Evolutionary conservation across 2,329 filamentous ascomycete species (phyloP).

Genomic region (Emmonsiellopsis sp.): DNA sequence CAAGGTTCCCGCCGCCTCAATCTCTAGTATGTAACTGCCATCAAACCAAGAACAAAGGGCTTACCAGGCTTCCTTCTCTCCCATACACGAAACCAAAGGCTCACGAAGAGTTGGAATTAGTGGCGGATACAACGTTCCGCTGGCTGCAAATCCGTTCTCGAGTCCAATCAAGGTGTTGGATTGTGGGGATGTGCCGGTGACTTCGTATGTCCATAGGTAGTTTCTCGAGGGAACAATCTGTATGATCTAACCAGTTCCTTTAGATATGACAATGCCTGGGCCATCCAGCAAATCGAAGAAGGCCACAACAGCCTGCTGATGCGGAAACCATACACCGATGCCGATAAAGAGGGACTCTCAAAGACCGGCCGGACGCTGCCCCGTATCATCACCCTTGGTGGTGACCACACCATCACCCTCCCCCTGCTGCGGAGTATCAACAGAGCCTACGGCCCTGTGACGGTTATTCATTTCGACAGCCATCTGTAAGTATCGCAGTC

Average conservation of each 20-base stretch:
- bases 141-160: slow-evolving; percentile 71
- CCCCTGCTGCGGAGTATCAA: slow-evolving; percentile 48
- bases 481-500: slow-evolving; percentile 32
- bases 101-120: slow-evolving; percentile 48
- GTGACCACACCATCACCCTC: slow-evolving; percentile 37
- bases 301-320: slow-evolving; percentile 69
- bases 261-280: slow-evolving; percentile 74
- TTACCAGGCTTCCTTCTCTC: not conserved
- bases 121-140: slow-evolving; percentile 77
- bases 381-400: slow-evolving; percentile 63
- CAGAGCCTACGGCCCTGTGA: slow-evolving; percentile 59
- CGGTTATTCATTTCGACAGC: slow-evolving; percentile 54
- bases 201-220: slow-evolving; percentile 52
- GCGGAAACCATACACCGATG: slow-evolving; percentile 59
- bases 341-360: slow-evolving; percentile 56
- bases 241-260: not conserved
- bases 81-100: slow-evolving; percentile 17
- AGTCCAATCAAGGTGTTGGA: slow-evolving; percentile 72
- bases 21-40: slow-evolving; percentile 58
- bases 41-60: not conserved
- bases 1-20: slow-evolving; percentile 79
- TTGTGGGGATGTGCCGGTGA: slow-evolving; percentile 77
- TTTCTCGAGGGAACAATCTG: not conserved
- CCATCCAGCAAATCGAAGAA: slow-evolving; percentile 75
- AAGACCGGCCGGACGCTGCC: slow-evolving; percentile 68